Evolutionary conservation across 78 protist genomes (phyloP).

Genomic region (Dictyostelium firmibasis): DNA sequence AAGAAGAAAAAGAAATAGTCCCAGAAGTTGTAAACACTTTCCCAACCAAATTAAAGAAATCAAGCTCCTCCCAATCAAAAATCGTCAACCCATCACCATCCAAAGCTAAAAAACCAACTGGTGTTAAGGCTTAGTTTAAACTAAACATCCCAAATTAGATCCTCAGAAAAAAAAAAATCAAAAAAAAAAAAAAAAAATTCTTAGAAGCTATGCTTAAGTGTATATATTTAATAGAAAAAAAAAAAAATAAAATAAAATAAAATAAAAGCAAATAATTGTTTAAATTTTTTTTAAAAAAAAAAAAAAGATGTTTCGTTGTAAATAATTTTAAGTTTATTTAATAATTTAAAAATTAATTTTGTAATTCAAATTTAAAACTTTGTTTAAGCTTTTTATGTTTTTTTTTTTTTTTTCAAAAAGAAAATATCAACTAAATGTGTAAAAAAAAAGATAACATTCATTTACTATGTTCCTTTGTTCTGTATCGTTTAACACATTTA

Average conservation of each 20-base stretch:
- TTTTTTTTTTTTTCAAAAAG: too few relatives aligned
- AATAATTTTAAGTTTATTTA: too few relatives aligned
- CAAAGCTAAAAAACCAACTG: not conserved
- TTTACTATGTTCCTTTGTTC: too few relatives aligned
- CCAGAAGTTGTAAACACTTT: not conserved
- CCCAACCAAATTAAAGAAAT: not conserved
- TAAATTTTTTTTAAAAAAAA: not conserved
- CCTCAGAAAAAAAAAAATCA: not conserved
- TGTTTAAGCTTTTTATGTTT: too few relatives aligned
- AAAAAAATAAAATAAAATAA: not conserved
- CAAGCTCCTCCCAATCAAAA: not conserved
- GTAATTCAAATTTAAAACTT: too few relatives aligned
- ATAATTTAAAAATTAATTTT: too few relatives aligned
- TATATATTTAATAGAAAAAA: not conserved
- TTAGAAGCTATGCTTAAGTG: not conserved
- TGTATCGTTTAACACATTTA: too few relatives aligned
- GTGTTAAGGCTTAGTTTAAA: too few relatives aligned
- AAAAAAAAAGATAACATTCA: too few relatives aligned
- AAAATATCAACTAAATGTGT: too few relatives aligned
- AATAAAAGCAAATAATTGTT: too few relatives aligned
- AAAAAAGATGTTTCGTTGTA: not conserved
- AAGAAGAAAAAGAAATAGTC: not conserved
- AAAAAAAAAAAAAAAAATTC: not conserved
- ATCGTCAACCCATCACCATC: not conserved
- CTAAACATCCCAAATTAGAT: too few relatives aligned